Conservation (phyloP, 1,284 basidiomycete species). For the Acaromyces ingoldii region DNA sequence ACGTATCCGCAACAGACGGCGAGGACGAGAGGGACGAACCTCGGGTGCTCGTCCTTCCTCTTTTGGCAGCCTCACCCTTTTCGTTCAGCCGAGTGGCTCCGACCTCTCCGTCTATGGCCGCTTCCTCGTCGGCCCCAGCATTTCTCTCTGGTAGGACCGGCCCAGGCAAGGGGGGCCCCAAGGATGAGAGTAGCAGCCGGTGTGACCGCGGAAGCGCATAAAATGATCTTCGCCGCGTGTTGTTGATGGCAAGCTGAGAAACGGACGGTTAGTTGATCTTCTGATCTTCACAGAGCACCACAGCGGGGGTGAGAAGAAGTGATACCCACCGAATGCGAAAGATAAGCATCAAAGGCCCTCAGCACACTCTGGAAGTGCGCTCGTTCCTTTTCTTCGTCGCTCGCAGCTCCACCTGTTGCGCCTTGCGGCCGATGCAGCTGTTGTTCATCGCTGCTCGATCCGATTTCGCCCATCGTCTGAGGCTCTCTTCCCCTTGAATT, state of each 20-base stretch:
- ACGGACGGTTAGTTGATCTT: too few relatives aligned
- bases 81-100: neutral
- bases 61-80: neutral
- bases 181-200: constrained; percentile 28
- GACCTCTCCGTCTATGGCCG: neutral
- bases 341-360: constrained; percentile 41
- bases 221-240: constrained; percentile 32
- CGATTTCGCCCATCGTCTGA: too few relatives aligned
- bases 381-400: constrained; percentile 20
- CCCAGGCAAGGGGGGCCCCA: constrained; percentile 21
- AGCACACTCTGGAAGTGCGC: constrained; percentile 43
- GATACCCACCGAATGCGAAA: constrained; percentile 32
- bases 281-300: neutral
- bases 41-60: too few relatives aligned
- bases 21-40: too few relatives aligned
- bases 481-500: neutral
- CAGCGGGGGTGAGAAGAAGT: neutral
- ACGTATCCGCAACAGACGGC: too few relatives aligned
- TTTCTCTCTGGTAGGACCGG: constrained; percentile 15
- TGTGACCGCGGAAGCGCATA: constrained; percentile 36
- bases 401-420: neutral
- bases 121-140: neutral
- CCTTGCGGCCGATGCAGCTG: too few relatives aligned
- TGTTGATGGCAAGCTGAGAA: constrained; percentile 33
- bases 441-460: too few relatives aligned